phyloP scores from a whole-genome alignment of 768 basidiomycete genomes.

The Lyophyllum decastes region DNA sequence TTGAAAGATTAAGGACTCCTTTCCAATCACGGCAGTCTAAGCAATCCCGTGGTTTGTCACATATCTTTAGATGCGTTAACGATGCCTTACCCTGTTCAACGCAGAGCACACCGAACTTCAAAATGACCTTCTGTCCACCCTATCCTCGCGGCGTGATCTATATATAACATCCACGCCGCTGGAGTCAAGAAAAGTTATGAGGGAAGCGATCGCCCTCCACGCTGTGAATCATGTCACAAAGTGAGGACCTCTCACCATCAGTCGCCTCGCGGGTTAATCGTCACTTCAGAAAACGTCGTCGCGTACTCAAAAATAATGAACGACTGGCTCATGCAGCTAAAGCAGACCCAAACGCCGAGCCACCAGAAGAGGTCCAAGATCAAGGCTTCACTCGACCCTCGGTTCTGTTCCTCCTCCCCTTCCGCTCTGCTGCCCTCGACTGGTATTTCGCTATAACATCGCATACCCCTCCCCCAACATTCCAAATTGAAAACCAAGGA shows the following conservation, averaged over 20 bases:
- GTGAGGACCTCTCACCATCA: slow-evolving; percentile 42
- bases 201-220: slow-evolving; percentile 78
- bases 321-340: slow-evolving; percentile 76
- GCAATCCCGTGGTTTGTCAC: slow-evolving; percentile 48
- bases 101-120: slow-evolving; percentile 58
- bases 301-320: slow-evolving; percentile 92
- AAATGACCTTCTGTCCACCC: slow-evolving; percentile 63
- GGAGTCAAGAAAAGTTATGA: slow-evolving; percentile 59
- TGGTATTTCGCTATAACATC: slow-evolving; percentile 83
- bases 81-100: slow-evolving; percentile 5
- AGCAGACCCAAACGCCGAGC: slow-evolving; percentile 47
- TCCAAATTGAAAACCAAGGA: slow-evolving; percentile 85
- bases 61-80: not conserved
- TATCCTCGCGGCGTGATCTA: slow-evolving; percentile 75
- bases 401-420: slow-evolving; percentile 87
- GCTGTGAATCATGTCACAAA: slow-evolving; percentile 87
- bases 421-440: slow-evolving; percentile 82
- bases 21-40: slow-evolving; percentile 58
- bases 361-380: slow-evolving; percentile 82
- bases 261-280: not conserved
- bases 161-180: slow-evolving; percentile 69
- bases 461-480: slow-evolving; percentile 69
- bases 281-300: slow-evolving; percentile 78
- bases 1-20: slow-evolving; percentile 55
- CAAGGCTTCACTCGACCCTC: slow-evolving; percentile 98